Evolutionary conservation across 306 rosid genomes (phyloP).

Genomic region (Sechiopsis laciniata): DNA sequence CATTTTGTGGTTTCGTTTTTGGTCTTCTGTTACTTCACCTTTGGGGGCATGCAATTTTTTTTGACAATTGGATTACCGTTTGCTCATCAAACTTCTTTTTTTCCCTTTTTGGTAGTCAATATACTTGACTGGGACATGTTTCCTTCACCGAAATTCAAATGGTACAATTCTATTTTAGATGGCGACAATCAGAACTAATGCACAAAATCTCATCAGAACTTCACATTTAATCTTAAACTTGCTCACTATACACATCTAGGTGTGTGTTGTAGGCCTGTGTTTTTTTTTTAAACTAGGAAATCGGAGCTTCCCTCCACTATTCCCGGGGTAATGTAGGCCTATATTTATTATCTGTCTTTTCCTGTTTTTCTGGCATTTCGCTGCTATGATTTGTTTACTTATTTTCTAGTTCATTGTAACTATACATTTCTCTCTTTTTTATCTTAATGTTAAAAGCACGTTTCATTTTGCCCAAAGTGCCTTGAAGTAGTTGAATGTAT

Average conservation of each 20-base stretch:
- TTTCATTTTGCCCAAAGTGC: background rate
- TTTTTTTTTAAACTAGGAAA: no score
- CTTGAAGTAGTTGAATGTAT: background rate
- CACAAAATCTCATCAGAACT: no score
- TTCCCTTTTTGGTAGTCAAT: background rate
- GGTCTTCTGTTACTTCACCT: background rate
- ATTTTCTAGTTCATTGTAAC: background rate
- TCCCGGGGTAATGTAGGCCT: no score
- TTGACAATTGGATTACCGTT: background rate
- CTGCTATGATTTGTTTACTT: background rate
- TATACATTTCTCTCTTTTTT: background rate
- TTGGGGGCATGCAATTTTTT: background rate
- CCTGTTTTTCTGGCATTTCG: background rate
- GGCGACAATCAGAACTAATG: background rate
- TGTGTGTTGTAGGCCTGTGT: background rate
- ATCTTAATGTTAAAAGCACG: background rate
- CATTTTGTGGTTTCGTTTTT: background rate
- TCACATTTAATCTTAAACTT: background rate
- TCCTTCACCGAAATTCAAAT: background rate
- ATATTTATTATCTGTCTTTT: constrained; percentile 2
- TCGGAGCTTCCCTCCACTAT: no score
- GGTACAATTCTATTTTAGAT: background rate
- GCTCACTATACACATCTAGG: background rate
- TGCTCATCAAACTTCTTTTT: background rate
- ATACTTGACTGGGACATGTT: background rate